Percentiles rank a stretch among this genome's conserved stretches.
phyloP scores from a whole-genome alignment of 495 filamentous ascomycete genomes.

The Pyrenopolyporus hunteri region DNA sequence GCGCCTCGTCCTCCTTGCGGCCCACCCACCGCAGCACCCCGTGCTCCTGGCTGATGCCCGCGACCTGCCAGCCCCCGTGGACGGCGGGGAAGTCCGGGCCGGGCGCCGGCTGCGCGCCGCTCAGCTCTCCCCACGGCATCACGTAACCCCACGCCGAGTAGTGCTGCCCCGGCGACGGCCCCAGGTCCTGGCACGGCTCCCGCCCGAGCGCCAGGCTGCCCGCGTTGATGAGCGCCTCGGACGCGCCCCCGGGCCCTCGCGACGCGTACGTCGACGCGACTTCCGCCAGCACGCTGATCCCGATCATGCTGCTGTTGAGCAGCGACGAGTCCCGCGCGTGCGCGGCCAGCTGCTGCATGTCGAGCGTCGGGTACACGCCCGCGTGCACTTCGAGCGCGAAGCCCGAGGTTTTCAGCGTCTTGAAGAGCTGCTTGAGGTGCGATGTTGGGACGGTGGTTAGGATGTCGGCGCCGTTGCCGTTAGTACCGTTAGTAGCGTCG shows the following conservation, averaged over 20 bases:
- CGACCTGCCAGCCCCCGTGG: constrained; percentile 64
- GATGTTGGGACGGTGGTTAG: constrained; percentile 27
- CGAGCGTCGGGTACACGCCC: constrained; percentile 74
- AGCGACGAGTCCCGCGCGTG: constrained; percentile 55
- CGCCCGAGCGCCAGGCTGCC: constrained; percentile 76
- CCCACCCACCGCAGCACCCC: constrained; percentile 62
- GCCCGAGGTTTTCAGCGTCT: constrained; percentile 34
- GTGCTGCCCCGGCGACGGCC: constrained; percentile 40
- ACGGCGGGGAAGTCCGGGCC: constrained; percentile 48
- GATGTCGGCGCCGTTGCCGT: constrained; percentile 4
- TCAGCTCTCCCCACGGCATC: constrained; percentile 59
- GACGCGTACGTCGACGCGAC: constrained; percentile 72
- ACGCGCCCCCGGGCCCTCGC: constrained; percentile 53
- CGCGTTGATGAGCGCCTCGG: constrained; percentile 73
- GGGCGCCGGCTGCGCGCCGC: constrained; percentile 29
- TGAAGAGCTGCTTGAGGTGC: constrained; percentile 39
- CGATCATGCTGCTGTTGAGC: constrained; percentile 62
- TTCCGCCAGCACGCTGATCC: constrained; percentile 72
- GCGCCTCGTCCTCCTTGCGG: constrained; percentile 55
- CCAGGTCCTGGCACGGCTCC: constrained; percentile 66
- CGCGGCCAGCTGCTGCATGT: constrained; percentile 83
- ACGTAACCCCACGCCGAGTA: constrained; percentile 80
- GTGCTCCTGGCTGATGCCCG: constrained; percentile 69
- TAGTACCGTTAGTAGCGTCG: neutral
- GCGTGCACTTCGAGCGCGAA: constrained; percentile 71